phyloP scores from a whole-genome alignment of 2,329 filamentous ascomycete genomes.

The Aureobasidium leucospermi region DNA sequence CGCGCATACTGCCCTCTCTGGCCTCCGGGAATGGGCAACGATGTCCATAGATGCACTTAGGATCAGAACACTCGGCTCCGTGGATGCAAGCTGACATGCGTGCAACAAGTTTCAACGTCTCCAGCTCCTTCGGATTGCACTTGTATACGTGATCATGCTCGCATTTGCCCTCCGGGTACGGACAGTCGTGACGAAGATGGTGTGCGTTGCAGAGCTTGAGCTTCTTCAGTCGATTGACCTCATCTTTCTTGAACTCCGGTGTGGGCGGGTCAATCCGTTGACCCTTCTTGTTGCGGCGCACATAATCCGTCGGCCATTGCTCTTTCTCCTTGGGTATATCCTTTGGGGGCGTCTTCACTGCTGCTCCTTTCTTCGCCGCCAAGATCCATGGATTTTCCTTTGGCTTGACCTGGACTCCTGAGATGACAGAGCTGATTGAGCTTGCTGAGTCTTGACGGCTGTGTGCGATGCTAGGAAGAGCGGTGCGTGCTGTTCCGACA shows the following conservation, averaged over 20 bases:
- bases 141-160: slow-evolving; percentile 50
- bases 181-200: slow-evolving; percentile 52
- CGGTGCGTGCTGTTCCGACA: not conserved
- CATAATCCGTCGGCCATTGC: slow-evolving; percentile 24
- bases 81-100: slow-evolving; percentile 57
- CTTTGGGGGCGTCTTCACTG: not conserved
- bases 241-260: slow-evolving; percentile 46
- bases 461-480: not conserved
- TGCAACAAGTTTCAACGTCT: slow-evolving; percentile 50
- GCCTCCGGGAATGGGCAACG: slow-evolving; percentile 47
- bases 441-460: not conserved
- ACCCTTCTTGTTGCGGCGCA: slow-evolving; percentile 51
- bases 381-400: not conserved
- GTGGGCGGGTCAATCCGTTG: slow-evolving; percentile 50
- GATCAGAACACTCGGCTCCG: slow-evolving; percentile 50
- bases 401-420: not conserved
- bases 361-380: slow-evolving; percentile 11
- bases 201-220: slow-evolving; percentile 57
- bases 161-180: slow-evolving; percentile 44
- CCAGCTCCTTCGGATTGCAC: slow-evolving; percentile 42
- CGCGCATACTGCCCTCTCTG: slow-evolving; percentile 36
- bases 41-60: slow-evolving; percentile 58
- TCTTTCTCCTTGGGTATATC: not conserved
- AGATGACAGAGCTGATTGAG: not conserved
- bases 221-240: slow-evolving; percentile 54